These are phyloP conservation scores for Digitaria exilis DNA, from an alignment of 202 grass and related monocot species.

Conservation along the genomic window DNA sequence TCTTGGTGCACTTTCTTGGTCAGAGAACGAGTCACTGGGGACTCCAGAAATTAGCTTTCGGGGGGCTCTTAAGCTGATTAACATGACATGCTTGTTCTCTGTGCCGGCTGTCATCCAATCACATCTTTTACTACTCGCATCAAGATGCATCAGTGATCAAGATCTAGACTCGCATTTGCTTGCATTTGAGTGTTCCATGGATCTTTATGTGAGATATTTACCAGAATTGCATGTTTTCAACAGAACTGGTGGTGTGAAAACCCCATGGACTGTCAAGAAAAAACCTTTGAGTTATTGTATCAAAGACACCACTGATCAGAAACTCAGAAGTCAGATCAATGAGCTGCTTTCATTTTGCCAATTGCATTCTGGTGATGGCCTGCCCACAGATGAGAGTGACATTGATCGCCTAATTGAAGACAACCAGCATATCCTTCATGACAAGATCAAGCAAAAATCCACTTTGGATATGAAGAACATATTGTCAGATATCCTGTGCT, in stretches of 20 bases:
- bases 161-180: slow-evolving; percentile 23
- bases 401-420: slow-evolving; percentile 39
- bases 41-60: slow-evolving; percentile 37
- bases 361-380: slow-evolving; percentile 16
- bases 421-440: slow-evolving; percentile 49
- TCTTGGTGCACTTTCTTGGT: slow-evolving; percentile 33
- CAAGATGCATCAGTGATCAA: slow-evolving; percentile 32
- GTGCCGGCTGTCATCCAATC: slow-evolving; percentile 22
- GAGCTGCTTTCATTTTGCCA: slow-evolving; percentile 44
- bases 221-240: slow-evolving; percentile 34
- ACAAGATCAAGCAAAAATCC: slow-evolving; percentile 40
- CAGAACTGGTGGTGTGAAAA: background rate
- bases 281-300: slow-evolving; percentile 17
- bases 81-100: background rate
- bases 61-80: background rate
- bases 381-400: slow-evolving; percentile 20
- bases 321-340: slow-evolving; percentile 21
- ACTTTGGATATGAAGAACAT: slow-evolving; percentile 30
- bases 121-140: slow-evolving; percentile 50
- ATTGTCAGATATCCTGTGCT: slow-evolving; percentile 26
- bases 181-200: slow-evolving; percentile 32
- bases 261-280: background rate
- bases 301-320: background rate
- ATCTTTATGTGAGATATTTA: slow-evolving; percentile 41
- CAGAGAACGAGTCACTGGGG: background rate